Evolutionary conservation across 1,284 basidiomycete species (phyloP).

Genomic region (Veloboletus limbatus): DNA sequence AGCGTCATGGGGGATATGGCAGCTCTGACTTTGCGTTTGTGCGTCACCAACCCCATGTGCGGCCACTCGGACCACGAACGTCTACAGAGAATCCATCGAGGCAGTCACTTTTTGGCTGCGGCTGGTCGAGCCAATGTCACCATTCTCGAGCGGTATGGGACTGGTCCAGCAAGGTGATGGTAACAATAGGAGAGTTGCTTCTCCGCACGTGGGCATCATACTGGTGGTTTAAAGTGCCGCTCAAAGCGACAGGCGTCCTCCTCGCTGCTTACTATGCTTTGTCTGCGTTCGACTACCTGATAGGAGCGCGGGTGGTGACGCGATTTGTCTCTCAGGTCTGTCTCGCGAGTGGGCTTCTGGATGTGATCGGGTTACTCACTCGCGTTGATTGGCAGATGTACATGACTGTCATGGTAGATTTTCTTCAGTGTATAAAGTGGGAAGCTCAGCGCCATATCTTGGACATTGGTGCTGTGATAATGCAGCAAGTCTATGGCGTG

Average conservation of each 20-base stretch:
- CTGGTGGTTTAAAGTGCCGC: constrained; percentile 15
- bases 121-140: not conserved
- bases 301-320: not conserved
- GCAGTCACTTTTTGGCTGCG: not conserved
- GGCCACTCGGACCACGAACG: not conserved
- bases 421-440: constrained; percentile 18
- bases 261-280: not conserved
- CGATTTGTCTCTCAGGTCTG: constrained; percentile 7
- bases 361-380: constrained; percentile 1
- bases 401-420: not conserved
- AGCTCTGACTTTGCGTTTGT: constrained; percentile 1
- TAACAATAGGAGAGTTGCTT: not conserved
- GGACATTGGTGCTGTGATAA: not conserved
- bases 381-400: constrained; percentile 6
- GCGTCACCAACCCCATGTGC: not conserved
- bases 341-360: not conserved
- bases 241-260: not conserved
- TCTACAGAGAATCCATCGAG: not conserved
- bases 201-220: constrained; percentile 1
- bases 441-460: constrained; percentile 3
- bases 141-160: not conserved
- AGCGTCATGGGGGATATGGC: constrained; percentile 6
- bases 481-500: not conserved
- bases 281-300: not conserved
- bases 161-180: not conserved